These are phyloP conservation scores for Sclerotinia minor DNA, from an alignment of 2,329 filamentous ascomycete species.

Conservation along the genomic window DNA sequence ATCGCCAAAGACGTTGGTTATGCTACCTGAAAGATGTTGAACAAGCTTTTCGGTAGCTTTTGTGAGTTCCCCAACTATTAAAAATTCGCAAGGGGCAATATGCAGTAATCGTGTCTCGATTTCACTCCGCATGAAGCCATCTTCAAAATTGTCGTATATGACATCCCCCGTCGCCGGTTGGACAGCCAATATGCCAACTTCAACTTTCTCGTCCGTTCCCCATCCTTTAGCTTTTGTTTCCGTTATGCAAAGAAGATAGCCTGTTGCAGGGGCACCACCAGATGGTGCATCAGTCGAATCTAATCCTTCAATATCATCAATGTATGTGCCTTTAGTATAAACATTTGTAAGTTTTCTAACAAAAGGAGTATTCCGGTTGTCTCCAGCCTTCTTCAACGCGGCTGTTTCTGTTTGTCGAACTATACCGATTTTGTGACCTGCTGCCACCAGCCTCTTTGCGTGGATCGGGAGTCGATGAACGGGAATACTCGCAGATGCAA, in stretches of 20 bases:
- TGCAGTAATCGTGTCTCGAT: constrained; percentile 94
- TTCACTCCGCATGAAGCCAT: constrained; percentile 95
- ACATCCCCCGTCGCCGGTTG: constrained; percentile 96
- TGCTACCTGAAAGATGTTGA: constrained; percentile 83
- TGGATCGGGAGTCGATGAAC: constrained; percentile 90
- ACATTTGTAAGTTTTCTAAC: constrained; percentile 90
- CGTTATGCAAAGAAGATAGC: constrained; percentile 91
- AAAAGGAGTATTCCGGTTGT: constrained; percentile 92
- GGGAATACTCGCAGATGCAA: constrained; percentile 94
- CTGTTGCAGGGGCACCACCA: constrained; percentile 63
- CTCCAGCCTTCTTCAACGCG: constrained; percentile 89
- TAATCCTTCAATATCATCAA: constrained; percentile 86
- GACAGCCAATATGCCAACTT: constrained; percentile 88
- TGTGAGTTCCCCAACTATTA: constrained; percentile 88
- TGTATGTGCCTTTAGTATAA: constrained; percentile 97
- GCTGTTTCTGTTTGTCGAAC: constrained; percentile 94
- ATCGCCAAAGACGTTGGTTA: constrained; percentile 89
- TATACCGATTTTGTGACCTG: constrained; percentile 94
- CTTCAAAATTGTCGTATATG: constrained; percentile 92
- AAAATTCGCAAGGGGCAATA: constrained; percentile 91
- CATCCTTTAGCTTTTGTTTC: constrained; percentile 76
- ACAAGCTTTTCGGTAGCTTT: constrained; percentile 91
- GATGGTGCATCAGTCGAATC: constrained; percentile 57
- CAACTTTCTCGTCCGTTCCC: constrained; percentile 89
- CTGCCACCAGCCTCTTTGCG: constrained; percentile 86